These are phyloP conservation scores for Colletotrichum sp. DNA, from an alignment of 2,329 filamentous ascomycete genomes.

Conservation along the genomic window DNA sequence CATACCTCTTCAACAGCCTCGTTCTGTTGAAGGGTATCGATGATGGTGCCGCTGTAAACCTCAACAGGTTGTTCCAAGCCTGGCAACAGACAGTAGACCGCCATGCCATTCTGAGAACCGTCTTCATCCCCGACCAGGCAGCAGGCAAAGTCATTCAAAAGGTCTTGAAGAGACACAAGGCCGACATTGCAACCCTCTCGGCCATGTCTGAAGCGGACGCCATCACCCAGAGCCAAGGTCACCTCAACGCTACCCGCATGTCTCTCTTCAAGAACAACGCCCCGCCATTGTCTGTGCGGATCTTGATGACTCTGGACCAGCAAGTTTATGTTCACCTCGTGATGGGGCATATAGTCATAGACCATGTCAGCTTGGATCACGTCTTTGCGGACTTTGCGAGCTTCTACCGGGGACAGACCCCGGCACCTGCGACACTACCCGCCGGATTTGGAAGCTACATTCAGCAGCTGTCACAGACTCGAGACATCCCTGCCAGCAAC, in stretches of 20 bases:
- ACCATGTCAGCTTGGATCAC: conserved; percentile 11
- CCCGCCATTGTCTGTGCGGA: background rate
- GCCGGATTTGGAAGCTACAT: background rate
- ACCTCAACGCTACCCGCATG: background rate
- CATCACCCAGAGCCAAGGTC: background rate
- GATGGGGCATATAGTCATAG: background rate
- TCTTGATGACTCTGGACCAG: background rate
- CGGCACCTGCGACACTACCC: background rate
- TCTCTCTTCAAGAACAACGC: background rate
- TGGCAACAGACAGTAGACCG: conserved; percentile 60
- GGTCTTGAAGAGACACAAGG: conserved; percentile 33
- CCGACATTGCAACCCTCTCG: background rate
- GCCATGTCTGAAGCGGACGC: background rate
- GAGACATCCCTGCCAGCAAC: background rate
- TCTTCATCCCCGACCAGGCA: conserved; percentile 54
- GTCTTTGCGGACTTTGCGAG: background rate
- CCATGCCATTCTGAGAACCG: conserved; percentile 69
- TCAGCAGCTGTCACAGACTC: background rate
- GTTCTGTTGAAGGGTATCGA: conserved; percentile 30
- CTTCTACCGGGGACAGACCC: background rate
- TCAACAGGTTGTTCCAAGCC: conserved; percentile 50
- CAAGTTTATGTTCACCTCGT: background rate
- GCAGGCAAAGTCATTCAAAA: conserved; percentile 34
- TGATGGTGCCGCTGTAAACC: conserved; percentile 29
- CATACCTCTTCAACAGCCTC: conserved; percentile 45